A percentile compares a stretch with the other conserved stretches of the same genome.
Evolutionary conservation across 2,329 filamentous ascomycete genomes (phyloP).

Genomic region (Ceratocystis albifundus): DNA sequence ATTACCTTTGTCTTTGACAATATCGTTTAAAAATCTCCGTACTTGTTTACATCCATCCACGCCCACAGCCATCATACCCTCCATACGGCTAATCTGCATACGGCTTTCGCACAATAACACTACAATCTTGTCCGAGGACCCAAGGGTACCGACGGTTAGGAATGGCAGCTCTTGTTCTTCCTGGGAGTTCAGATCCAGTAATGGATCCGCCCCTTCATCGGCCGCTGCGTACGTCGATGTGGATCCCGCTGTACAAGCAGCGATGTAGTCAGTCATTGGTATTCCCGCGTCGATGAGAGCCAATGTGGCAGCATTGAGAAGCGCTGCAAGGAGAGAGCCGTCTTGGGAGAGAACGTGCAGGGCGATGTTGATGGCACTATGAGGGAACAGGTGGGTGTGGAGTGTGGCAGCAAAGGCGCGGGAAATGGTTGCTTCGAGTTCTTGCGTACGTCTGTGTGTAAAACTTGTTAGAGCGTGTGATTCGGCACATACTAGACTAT

Average conservation of each 20-base stretch:
- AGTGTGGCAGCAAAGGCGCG: constrained; percentile 66
- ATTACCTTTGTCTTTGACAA: constrained; percentile 60
- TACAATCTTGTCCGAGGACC: constrained; percentile 60
- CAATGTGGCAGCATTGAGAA: constrained; percentile 81
- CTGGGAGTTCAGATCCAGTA: constrained; percentile 65
- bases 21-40: constrained; percentile 64
- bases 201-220: constrained; percentile 60
- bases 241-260: constrained; percentile 76
- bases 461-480: neutral
- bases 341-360: constrained; percentile 84
- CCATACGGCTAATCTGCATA: constrained; percentile 68
- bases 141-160: constrained; percentile 72
- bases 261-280: constrained; percentile 86
- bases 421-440: constrained; percentile 68
- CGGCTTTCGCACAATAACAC: constrained; percentile 78
- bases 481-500: neutral
- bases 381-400: constrained; percentile 79
- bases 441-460: constrained; percentile 64
- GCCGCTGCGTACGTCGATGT: constrained; percentile 54
- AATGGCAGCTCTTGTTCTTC: constrained; percentile 85
- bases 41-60: constrained; percentile 87
- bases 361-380: constrained; percentile 70
- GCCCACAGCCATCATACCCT: constrained; percentile 86
- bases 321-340: constrained; percentile 77
- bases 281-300: constrained; percentile 90